Conservation (phyloP, 495 filamentous ascomycete species). For the Podospora fimiseda region DNA sequence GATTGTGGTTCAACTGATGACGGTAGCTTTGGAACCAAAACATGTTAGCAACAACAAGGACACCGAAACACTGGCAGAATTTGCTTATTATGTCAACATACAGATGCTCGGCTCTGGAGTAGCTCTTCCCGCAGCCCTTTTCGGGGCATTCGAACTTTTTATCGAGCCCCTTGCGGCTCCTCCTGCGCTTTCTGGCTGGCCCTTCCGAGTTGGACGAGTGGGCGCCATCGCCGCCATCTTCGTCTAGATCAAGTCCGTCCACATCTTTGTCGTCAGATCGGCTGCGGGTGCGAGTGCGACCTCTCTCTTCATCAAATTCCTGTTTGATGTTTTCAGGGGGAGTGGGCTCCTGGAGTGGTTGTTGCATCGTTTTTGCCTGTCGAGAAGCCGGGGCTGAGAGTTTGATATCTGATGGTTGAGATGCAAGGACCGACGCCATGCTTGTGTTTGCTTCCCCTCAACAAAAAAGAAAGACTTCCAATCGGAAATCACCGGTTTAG, state of each 20-base stretch:
- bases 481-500: slow-evolving; percentile 14
- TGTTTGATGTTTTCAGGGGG: slow-evolving; percentile 36
- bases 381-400: slow-evolving; percentile 28
- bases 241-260: slow-evolving; percentile 35
- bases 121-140: slow-evolving; percentile 88
- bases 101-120: slow-evolving; percentile 93
- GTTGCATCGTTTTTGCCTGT: slow-evolving; percentile 37
- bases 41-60: slow-evolving; percentile 18
- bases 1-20: slow-evolving; percentile 93
- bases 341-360: slow-evolving; percentile 34
- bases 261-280: slow-evolving; percentile 41
- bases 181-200: slow-evolving; percentile 62
- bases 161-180: slow-evolving; percentile 81
- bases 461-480: slow-evolving; percentile 9
- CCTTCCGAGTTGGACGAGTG: slow-evolving; percentile 52
- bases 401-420: slow-evolving; percentile 36
- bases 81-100: slow-evolving; percentile 33
- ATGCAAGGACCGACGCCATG: slow-evolving; percentile 44
- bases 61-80: too few relatives aligned
- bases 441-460: slow-evolving; percentile 22
- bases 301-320: slow-evolving; percentile 41
- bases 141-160: slow-evolving; percentile 93
- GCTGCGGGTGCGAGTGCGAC: slow-evolving; percentile 41
- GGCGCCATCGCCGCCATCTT: slow-evolving; percentile 32
- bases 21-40: slow-evolving; percentile 48